A percentile compares a stretch with the other conserved stretches of the same genome.
Evolutionary conservation across 2,329 filamentous ascomycete genomes (phyloP).

Genomic region (Colletotrichum simmondsii): DNA sequence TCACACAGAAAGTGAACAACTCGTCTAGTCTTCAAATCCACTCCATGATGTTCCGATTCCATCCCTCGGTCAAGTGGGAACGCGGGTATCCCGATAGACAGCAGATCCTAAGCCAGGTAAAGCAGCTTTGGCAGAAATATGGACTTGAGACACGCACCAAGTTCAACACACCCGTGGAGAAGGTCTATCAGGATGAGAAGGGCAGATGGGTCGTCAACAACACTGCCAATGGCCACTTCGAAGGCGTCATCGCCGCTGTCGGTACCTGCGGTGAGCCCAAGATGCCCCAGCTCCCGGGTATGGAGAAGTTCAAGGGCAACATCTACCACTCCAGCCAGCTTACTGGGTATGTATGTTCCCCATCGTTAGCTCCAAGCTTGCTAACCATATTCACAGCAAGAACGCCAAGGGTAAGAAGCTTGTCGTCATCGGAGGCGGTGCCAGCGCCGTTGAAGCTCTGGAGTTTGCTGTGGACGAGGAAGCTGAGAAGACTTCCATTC

Average conservation of each 20-base stretch:
- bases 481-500: conserved; percentile 76
- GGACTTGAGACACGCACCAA: conserved; percentile 75
- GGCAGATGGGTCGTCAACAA: conserved; percentile 85
- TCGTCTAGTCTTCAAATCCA: conserved; percentile 87
- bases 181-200: conserved; percentile 74
- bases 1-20: conserved; percentile 76
- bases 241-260: conserved; percentile 81
- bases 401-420: conserved; percentile 80
- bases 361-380: rapidly evolving
- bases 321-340: conserved; percentile 82
- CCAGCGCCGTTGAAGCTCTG: conserved; percentile 83
- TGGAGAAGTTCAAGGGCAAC: conserved; percentile 76
- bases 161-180: conserved; percentile 77
- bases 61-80: conserved; percentile 80
- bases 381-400: conserved; percentile 58
- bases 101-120: conserved; percentile 80
- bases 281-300: conserved; percentile 75
- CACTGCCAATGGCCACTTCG: conserved; percentile 75
- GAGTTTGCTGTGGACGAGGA: conserved; percentile 79
- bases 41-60: conserved; percentile 88
- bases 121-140: conserved; percentile 79
- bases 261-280: conserved; percentile 85
- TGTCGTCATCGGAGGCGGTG: conserved; percentile 81
- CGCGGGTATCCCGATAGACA: conserved; percentile 81
- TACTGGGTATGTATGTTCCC: conserved; percentile 59